Evolutionary conservation across 768 basidiomycete genomes (phyloP), one percentile per base, ranked within the genome.

Genomic region (Vishniacozyma victoriae): DNA sequence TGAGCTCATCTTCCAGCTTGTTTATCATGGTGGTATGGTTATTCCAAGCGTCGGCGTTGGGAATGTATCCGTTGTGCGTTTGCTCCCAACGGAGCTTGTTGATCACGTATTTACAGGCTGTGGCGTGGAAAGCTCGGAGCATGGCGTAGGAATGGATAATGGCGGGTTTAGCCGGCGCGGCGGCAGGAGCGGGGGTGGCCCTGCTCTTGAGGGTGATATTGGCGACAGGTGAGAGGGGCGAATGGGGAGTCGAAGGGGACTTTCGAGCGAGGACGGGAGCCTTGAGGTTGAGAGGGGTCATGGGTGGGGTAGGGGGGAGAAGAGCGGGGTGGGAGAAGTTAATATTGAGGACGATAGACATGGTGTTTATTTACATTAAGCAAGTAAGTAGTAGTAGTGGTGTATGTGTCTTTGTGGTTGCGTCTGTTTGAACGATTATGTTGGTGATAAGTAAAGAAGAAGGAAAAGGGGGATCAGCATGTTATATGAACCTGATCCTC

Each of bases 21-120:
- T 42, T 12, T 31, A 67, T 59, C 49, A 59, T 52, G 18, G 19
- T 25, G 39, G 60, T 52, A 33, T 60, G 59, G 11, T 57, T 49
- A 35, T 43, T 25, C 53, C 62, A 60, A 4, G 64, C 64, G 33
- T 57, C 55, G 48, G 61, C 54, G 27, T 48, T 48, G 2, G 44
- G 56, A 20, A 63, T 22, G 49, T 67, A 67, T 18, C 31, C 35
- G 46, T 59, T 60, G 48, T 59, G 48, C 13, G 41, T 36, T 33
- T 63, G 61, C 18, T 67, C 62, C 61, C 62, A 63, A 6, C 59
- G 43, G 15, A 67, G 43, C 39, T 57, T 58, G 37, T 59, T 54
- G 29, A 67, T 67, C 24, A 48, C 42, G 45, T 61, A 61, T 36
- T 54, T 44, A 35, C 60, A 44, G 3, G 64, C 54, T 4, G 38